Evolutionary conservation across 257 asterid genomes (phyloP), one percentile per base, ranked within the genome.

Genomic region (Agastache rugosa): DNA sequence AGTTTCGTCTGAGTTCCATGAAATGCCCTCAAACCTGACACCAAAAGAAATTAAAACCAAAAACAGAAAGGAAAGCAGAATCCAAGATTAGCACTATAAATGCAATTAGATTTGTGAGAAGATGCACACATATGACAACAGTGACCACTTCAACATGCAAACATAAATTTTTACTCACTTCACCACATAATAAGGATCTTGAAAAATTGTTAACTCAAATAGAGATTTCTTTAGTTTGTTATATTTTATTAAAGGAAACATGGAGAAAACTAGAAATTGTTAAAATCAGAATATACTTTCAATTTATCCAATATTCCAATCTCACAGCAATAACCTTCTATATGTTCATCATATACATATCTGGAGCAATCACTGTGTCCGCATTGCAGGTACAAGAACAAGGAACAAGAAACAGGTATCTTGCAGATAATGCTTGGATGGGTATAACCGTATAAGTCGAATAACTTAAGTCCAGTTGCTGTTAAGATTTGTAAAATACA

Each of bases 11-110:
- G 79, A 72, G 85, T 92, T 85, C 99, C 99, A 92, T 1, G 98
- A 90, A 75, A 92, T 85, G 64, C 98, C 98, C 84, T 95, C 99
- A 53, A 95, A 95, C 98, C 99, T 95, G 82, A 61, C 82, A 73
- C 78, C 71, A 70, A 35, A 56, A 66, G 61, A 69, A 47, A 16
- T 35, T 25, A 58, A 69, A 63, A 79, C 29, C 15, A 29, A 50
- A 29, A 22, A 11, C 64, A 75, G 47, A 58, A 22, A 56, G 54
- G 23, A 62, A 55, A 41, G 19, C 29, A 66, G 37, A 58, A 58
- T 65, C 11, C 23, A 31, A 1, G 20, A 59, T 20, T 12, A 39
- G 44, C 67, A 22, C 34, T 27, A 45, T 12, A 44, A 23, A 62
- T 63, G 29, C 64, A 73, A 63, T 34, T 19, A 29, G 71, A 6